Base-by-base conservation (phyloP, 2,329 filamentous ascomycete species). In the Fusarium cicatricum region DNA sequence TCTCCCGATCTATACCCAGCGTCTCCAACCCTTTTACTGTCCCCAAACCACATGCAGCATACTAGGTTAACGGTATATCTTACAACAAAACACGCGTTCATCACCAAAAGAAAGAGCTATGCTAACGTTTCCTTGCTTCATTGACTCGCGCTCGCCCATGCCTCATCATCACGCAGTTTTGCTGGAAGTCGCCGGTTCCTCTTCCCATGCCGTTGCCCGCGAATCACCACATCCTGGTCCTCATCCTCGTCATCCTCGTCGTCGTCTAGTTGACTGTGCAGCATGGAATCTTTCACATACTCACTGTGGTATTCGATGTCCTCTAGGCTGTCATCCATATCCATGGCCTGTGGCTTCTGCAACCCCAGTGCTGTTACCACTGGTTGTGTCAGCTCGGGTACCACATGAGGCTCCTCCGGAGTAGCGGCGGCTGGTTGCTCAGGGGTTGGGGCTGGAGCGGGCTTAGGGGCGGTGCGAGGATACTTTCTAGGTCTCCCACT, bases 401-500 rank as follows among this genome's bases (percentile, higher is more conserved):
- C 52, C 21, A 53, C 47, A n/a, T 54, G 60, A 19, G 51, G 17
- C 38, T 65, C 31, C 32, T 55, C 60, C 16, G 39, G 41, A 19
- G 48, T 42, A 6, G 41, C 21, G 10, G 41, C 26, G 11, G 55
- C 41, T 14, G 49, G 17, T 28, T 52, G 40, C 36, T 47, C 56
- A 11, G 38, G 33, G 10, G 33, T 34, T 4, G 45, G 37, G 9
- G 53, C 43, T 5, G 41, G 46, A 23, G 51, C 38, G 11, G 60
- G 43, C 47, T 69, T 70, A 9, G 60, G 62, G 16, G 49, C 58
- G 14, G 59, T 55, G 36, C 70, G 70, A 28, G 72, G 73, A 33
- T 76, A 72, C 62, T 76, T 76, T 64, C 74, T 74, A 67, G 74
- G 74, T 39, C 74, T 68, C 23, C 74, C 74, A 52, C 74, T 76